Conservation (phyloP, 805 yeast species). For the Jamesozyma rosinii region DNA sequence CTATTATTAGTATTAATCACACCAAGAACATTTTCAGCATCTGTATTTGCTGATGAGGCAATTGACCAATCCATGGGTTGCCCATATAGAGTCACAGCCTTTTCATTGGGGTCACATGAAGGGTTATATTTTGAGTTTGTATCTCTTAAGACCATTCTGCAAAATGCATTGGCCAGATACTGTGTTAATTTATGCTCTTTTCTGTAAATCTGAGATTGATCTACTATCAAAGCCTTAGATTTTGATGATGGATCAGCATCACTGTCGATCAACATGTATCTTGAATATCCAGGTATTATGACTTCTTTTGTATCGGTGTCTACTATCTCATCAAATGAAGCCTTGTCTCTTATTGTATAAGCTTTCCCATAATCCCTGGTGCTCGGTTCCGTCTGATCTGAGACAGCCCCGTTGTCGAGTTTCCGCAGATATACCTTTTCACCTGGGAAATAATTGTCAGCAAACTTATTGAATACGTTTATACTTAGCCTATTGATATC, state of each 20-base stretch:
- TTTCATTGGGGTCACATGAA: background rate
- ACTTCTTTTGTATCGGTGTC: constrained; percentile 28
- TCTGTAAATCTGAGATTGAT: constrained; percentile 61
- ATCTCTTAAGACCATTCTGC: constrained; percentile 18
- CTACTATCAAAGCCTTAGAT: constrained; percentile 50
- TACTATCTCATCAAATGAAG: constrained; percentile 48
- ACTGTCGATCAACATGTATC: constrained; percentile 59
- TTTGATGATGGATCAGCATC: constrained; percentile 3
- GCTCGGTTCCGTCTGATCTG: background rate
- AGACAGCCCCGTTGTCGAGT: background rate
- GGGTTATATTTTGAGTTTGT: background rate
- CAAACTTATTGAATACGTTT: constrained; percentile 61
- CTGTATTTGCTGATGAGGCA: background rate
- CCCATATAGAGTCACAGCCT: background rate
- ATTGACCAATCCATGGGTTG: background rate
- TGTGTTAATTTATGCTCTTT: constrained; percentile 82
- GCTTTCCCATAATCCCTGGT: background rate
- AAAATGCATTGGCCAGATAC: constrained; percentile 74
- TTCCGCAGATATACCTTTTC: constrained; percentile 58
- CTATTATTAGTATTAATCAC: too few relatives aligned
- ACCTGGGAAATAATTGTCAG: constrained; percentile 78
- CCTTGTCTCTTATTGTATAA: constrained; percentile 67
- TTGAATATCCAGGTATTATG: constrained; percentile 45
- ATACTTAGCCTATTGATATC: constrained; percentile 78
- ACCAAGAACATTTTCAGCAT: background rate